A percentile compares a stretch with the other conserved stretches of the same genome.
phyloP scores from a whole-genome alignment of 2,329 filamentous ascomycete genomes.

The Pseudogymnoascus destructans region DNA sequence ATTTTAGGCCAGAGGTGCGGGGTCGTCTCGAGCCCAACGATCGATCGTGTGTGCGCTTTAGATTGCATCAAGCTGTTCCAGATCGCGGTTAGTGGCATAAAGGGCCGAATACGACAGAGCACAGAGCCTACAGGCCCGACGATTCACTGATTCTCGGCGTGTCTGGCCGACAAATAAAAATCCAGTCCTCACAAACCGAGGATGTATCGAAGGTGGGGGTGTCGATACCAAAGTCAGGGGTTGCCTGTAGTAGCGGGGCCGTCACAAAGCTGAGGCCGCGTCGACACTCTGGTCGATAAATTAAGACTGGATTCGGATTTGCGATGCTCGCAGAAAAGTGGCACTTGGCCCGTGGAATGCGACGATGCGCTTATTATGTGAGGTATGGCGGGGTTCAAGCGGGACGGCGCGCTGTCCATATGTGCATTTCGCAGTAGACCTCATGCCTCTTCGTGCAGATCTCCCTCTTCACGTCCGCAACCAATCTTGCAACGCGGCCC shows the following conservation, averaged over 20 bases:
- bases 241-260: background rate
- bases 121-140: background rate
- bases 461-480: conserved; percentile 51
- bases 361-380: background rate
- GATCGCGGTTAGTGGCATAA: background rate
- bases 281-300: background rate
- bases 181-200: background rate
- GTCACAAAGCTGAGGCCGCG: background rate
- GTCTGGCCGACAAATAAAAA: background rate
- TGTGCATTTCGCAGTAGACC: conserved; percentile 58
- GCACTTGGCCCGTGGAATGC: background rate
- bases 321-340: background rate
- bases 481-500: conserved; percentile 49
- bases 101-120: conserved; percentile 6
- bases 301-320: background rate
- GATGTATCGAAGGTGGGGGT: background rate
- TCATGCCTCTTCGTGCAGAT: conserved; percentile 55
- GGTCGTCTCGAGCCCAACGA: background rate
- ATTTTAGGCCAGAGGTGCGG: background rate
- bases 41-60: background rate
- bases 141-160: background rate
- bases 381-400: background rate
- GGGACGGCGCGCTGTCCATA: conserved; percentile 25
- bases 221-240: too few relatives aligned
- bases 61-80: background rate